phyloP scores from a whole-genome alignment of 805 yeast genomes.

The Cyberlindnera americana region DNA sequence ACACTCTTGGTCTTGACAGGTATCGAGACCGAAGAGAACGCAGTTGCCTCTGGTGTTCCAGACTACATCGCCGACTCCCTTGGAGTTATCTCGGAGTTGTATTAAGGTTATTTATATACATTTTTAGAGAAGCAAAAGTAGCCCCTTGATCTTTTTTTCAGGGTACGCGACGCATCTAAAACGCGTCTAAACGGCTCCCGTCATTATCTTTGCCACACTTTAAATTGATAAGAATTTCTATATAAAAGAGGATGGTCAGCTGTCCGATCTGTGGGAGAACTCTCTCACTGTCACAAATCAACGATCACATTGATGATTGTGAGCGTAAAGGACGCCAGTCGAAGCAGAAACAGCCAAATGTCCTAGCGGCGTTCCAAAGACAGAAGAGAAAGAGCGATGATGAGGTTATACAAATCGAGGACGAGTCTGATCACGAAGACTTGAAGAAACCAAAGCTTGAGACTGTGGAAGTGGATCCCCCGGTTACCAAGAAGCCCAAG shows the following conservation, averaged over 20 bases:
- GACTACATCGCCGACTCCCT: constrained; percentile 64
- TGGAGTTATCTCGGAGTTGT: constrained; percentile 59
- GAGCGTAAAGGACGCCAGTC: constrained; percentile 7
- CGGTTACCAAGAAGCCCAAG: constrained; percentile 1
- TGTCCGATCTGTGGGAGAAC: constrained; percentile 27
- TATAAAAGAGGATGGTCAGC: constrained; percentile 22
- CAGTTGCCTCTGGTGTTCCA: constrained; percentile 49
- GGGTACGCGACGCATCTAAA: too few relatives aligned
- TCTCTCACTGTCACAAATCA: constrained; percentile 19
- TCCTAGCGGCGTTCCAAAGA: constrained; percentile 5
- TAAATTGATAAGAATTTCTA: too few relatives aligned
- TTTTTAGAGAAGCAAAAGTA: too few relatives aligned
- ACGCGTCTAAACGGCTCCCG: too few relatives aligned
- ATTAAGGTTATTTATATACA: constrained; percentile 10
- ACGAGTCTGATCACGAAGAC: constrained; percentile 6
- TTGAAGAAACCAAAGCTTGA: not conserved
- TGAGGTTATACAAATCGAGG: constrained; percentile 19
- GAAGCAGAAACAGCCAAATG: constrained; percentile 8
- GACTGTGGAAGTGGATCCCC: not conserved
- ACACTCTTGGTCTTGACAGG: constrained; percentile 90
- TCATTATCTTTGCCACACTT: too few relatives aligned
- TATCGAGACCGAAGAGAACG: constrained; percentile 72
- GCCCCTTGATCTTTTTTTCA: too few relatives aligned
- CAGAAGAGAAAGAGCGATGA: constrained; percentile 5
- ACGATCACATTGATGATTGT: constrained; percentile 25